Evolutionary conservation across 148 eudicot species (phyloP), one percentile per base, ranked within the genome.

Genomic region (Rhododendron kiyosumense): DNA sequence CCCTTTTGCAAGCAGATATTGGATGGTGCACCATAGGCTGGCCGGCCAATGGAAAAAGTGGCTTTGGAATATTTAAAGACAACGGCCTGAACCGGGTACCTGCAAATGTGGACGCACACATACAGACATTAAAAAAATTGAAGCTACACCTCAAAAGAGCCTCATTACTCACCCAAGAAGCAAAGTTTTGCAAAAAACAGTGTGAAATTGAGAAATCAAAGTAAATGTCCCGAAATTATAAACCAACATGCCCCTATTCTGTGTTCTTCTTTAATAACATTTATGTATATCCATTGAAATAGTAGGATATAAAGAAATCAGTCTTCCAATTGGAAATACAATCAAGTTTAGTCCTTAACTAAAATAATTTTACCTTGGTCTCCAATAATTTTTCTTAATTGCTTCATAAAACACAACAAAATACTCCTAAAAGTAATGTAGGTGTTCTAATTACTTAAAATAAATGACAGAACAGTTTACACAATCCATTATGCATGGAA

Each of bases 1-100:
- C 99, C 93, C 91, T 92, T 89, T 92, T 96, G 88, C 98, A 96
- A 88, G 98, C 96, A 83, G 96, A 91, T 80, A 96, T 96, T 30
- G 99, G 98, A 95, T 96, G 99, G 84, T 96, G 94, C 91, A 94
- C 99, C 99, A 96, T 96, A 78, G 99, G 92, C 80, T 96, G 98
- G 41, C 99, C 99, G 48, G 99, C 99, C 85, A 96, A 90, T 73
- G 99, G 99, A 87, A 96, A 96, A 81, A 96, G 96, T 0, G 99
- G 99, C 90, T 96, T 96, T 34, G 99, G 95, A 84, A 95, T 90
- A 89, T 95, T 94, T 89, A 96, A 84, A 7, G 99, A 96, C 75
- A 96, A 85, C 30, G 99, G 95, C 87, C 99, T 87, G 87, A 96
- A 96, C 90, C 99, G 89, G 74, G 99, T 96, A 84, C 99, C 99